Percentiles rank a stretch among this genome's conserved stretches.
Conservation (phyloP, 352 stramenopile species). For the Phytophthora rubi region DNA sequence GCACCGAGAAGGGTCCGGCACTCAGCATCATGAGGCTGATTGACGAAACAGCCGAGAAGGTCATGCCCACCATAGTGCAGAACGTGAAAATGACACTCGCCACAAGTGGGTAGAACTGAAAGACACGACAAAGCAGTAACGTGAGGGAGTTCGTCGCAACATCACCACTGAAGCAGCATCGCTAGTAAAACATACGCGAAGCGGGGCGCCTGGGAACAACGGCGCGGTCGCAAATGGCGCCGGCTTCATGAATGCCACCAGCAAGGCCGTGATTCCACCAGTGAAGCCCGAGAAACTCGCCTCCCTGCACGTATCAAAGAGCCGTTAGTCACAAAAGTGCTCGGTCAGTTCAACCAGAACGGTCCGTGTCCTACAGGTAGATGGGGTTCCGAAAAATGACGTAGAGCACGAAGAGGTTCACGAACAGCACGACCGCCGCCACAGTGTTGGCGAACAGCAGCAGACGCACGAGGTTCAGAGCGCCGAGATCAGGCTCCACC, state of each 20-base stretch:
- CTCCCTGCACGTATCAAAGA: conserved; percentile 43
- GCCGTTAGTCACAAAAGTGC: conserved; percentile 7
- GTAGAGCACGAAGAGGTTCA: conserved; percentile 83
- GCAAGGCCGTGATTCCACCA: conserved; percentile 75
- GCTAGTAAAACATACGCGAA: conserved; percentile 55
- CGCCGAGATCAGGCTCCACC: conserved; percentile 77
- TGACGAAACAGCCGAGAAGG: conserved; percentile 35
- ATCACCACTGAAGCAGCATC: background rate
- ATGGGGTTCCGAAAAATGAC: conserved; percentile 80
- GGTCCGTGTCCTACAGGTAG: conserved; percentile 62
- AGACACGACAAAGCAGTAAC: background rate
- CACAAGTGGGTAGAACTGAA: conserved; percentile 75
- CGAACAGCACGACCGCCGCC: conserved; percentile 76
- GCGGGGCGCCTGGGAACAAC: conserved; percentile 61
- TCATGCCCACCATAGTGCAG: conserved; percentile 53
- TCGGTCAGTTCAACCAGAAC: background rate
- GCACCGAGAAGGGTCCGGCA: conserved; percentile 74
- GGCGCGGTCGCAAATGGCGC: conserved; percentile 61
- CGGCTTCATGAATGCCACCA: conserved; percentile 86
- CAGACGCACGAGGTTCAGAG: conserved; percentile 67
- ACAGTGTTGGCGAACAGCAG: conserved; percentile 79
- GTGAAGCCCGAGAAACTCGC: conserved; percentile 79
- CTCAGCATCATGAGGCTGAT: conserved; percentile 65
- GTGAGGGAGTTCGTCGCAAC: background rate
- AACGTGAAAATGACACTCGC: conserved; percentile 57